Percentiles rank a stretch among this genome's conserved stretches.
Evolutionary conservation across 1,139 yeast genomes (phyloP).

Genomic region (Pichia sp.): DNA sequence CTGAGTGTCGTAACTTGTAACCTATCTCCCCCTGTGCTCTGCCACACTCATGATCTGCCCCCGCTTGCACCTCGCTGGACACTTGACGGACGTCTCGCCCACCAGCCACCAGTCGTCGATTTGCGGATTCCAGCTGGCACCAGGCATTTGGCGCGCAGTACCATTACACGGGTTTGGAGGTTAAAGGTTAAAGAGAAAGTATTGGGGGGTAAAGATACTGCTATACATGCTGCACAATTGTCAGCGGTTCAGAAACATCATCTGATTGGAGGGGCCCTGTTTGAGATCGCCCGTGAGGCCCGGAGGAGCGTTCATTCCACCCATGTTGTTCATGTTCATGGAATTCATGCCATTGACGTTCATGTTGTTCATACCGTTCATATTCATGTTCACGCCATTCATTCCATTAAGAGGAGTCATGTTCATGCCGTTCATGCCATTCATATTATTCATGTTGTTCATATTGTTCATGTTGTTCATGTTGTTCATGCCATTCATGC

Average conservation of each 20-base stretch:
- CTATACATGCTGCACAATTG: too few relatives aligned
- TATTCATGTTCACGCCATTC: slow-evolving; percentile 1
- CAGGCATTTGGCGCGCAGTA: too few relatives aligned
- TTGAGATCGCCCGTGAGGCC: slow-evolving; percentile 6
- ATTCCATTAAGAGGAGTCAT: slow-evolving; percentile 1
- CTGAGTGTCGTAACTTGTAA: too few relatives aligned
- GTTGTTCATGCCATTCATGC: slow-evolving; percentile 1
- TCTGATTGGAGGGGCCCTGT: slow-evolving; percentile 2
- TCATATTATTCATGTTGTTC: slow-evolving; percentile 3
- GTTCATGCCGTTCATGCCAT: slow-evolving; percentile 4
- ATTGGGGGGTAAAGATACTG: too few relatives aligned
- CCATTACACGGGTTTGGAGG: too few relatives aligned
- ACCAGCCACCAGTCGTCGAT: too few relatives aligned
- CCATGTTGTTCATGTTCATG: slow-evolving; percentile 5
- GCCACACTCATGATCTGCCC: too few relatives aligned
- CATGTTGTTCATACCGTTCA: slow-evolving; percentile 2
- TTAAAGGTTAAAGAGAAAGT: too few relatives aligned
- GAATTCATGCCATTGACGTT: slow-evolving; percentile 1
- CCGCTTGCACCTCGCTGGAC: too few relatives aligned
- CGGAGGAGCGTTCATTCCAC: slow-evolving; percentile 4
- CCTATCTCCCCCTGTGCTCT: too few relatives aligned
- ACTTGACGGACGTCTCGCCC: too few relatives aligned
- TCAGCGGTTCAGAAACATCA: slow-evolving; percentile 10
- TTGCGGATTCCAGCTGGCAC: too few relatives aligned
- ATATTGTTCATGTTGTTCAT: slow-evolving; percentile 2